Evolutionary conservation across 73 alveolate species (phyloP).

Genomic region (Stentor roeselii): DNA sequence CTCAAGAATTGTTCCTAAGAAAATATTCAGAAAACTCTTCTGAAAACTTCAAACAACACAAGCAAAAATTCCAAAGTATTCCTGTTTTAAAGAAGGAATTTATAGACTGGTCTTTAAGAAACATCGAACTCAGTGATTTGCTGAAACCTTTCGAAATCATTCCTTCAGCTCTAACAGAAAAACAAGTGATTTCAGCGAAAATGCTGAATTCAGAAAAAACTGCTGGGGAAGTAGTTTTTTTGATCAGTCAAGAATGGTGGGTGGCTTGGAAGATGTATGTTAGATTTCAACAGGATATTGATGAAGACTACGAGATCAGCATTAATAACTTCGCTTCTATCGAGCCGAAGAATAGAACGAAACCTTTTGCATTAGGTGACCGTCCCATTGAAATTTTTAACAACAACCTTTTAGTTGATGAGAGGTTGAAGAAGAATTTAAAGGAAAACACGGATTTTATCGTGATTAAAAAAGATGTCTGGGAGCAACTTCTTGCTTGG

Average conservation of each 20-base stretch:
- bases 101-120: background rate
- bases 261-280: slow-evolving; percentile 46
- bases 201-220: background rate
- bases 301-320: slow-evolving; percentile 16
- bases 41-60: background rate
- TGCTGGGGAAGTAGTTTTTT: slow-evolving; percentile 30
- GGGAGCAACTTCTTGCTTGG: slow-evolving; percentile 66
- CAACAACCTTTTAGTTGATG: slow-evolving; percentile 46
- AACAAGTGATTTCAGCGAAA: background rate
- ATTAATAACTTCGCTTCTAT: slow-evolving; percentile 25
- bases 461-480: slow-evolving; percentile 63
- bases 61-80: background rate
- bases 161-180: slow-evolving; percentile 21
- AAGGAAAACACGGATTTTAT: slow-evolving; percentile 65
- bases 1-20: background rate
- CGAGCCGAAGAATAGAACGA: slow-evolving; percentile 25
- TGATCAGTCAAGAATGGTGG: slow-evolving; percentile 50
- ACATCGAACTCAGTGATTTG: background rate
- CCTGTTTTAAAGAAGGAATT: background rate
- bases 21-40: background rate
- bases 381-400: slow-evolving; percentile 29
- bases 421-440: slow-evolving; percentile 50
- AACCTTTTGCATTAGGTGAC: slow-evolving; percentile 2
- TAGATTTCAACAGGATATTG: slow-evolving; percentile 25
- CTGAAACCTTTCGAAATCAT: slow-evolving; percentile 23